These are phyloP conservation scores for Stemphylium vesicarium DNA, from an alignment of 2,329 filamentous ascomycete species.

Conservation along the genomic window DNA sequence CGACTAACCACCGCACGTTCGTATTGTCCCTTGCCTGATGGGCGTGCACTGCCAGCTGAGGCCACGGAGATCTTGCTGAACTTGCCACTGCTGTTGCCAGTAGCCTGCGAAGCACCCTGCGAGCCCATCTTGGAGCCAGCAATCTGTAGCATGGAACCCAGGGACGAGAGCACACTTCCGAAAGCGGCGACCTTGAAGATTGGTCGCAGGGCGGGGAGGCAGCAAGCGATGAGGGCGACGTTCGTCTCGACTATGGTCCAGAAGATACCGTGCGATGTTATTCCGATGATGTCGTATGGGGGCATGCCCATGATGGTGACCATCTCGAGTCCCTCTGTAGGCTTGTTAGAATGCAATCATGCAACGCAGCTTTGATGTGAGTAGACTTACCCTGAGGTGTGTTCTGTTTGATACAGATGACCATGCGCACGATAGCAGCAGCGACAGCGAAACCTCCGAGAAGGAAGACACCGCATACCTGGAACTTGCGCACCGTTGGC, in stretches of 20 bases:
- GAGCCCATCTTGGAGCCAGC: conserved; percentile 9
- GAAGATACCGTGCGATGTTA: conserved; percentile 13
- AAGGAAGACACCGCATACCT: conserved; percentile 10
- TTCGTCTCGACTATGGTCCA: conserved; percentile 12
- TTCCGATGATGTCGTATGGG: conserved; percentile 12
- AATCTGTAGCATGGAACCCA: conserved; percentile 10
- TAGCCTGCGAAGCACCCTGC: neutral
- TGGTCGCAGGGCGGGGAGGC: conserved; percentile 5
- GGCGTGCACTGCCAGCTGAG: neutral
- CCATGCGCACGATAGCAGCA: conserved; percentile 10
- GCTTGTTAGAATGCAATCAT: neutral
- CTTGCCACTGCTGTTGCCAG: conserved; percentile 1
- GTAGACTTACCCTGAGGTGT: neutral
- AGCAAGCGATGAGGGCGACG: conserved; percentile 10
- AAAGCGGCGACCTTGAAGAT: conserved; percentile 2
- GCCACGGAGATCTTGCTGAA: conserved; percentile 11
- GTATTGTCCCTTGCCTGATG: neutral
- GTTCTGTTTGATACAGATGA: conserved; percentile 15
- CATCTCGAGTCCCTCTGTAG: conserved; percentile 2
- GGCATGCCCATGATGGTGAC: conserved; percentile 13
- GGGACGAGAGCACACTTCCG: conserved; percentile 2
- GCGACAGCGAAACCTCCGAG: conserved; percentile 11
- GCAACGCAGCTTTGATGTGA: no score
- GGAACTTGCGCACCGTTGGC: conserved; percentile 6
- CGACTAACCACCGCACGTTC: neutral